These are phyloP conservation scores for Psophocarpus tetragonolobus DNA, from an alignment of 306 rosid genomes.

Conservation along the genomic window DNA sequence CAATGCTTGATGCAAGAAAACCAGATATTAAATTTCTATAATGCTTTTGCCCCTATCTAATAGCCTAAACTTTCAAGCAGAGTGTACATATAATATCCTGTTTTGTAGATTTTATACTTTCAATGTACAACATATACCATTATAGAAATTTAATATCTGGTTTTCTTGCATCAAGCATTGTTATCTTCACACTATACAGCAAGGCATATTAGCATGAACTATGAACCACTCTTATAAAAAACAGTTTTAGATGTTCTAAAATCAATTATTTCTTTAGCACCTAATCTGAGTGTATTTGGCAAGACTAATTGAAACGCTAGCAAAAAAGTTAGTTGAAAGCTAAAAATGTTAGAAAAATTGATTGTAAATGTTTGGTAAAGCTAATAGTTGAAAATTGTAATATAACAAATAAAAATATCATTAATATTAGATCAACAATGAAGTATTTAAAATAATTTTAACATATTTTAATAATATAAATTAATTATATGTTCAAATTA, in stretches of 20 bases:
- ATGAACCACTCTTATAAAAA: background rate
- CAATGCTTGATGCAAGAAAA: background rate
- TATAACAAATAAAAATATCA: too few relatives aligned
- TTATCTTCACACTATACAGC: background rate
- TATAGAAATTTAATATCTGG: background rate
- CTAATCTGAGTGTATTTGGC: too few relatives aligned
- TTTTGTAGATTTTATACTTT: background rate
- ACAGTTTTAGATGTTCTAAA: background rate
- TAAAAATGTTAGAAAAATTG: too few relatives aligned
- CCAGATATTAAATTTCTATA: background rate
- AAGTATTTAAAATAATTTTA: too few relatives aligned
- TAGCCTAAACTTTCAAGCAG: background rate
- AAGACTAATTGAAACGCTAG: too few relatives aligned
- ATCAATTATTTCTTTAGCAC: background rate
- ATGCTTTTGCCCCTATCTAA: background rate
- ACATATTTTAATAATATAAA: too few relatives aligned
- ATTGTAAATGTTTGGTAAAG: too few relatives aligned
- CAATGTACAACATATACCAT: background rate
- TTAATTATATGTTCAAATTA: too few relatives aligned
- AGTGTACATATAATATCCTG: background rate
- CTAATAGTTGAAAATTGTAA: too few relatives aligned
- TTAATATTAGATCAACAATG: too few relatives aligned
- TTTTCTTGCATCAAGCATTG: background rate
- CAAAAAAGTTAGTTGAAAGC: too few relatives aligned
- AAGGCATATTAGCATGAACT: background rate